Evolutionary conservation across 2,329 filamentous ascomycete genomes (phyloP), one percentile per base, ranked within the genome.

Genomic region (Talaromyces sp.): DNA sequence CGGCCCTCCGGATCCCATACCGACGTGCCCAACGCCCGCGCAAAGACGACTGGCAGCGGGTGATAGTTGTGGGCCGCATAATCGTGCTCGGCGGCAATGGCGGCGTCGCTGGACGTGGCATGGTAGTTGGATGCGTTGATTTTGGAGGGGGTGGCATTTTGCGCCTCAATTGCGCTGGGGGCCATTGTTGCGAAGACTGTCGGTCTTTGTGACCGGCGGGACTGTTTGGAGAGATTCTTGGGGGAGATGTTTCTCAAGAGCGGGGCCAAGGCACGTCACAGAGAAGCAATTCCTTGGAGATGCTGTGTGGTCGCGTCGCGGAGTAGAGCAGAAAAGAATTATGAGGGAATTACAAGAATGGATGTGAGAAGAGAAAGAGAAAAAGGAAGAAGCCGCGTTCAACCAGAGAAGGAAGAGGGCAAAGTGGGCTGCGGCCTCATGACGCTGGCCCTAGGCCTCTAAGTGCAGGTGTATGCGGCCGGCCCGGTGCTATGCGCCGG

Each of bases 11-110:
- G 95, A 73, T 99, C 95, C 93, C 95, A 99, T 61, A 98, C 95
- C 63, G 89, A 88, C 71, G 89, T 89, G 55, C 93, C 95, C 69
- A 88, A 84, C 49, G 92, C 95, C 66, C 87, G 86, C 60, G 93
- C 84, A 77, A 98, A 97, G 72, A 96, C 95, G 62, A 99, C 88
- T 46, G 95, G 95, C 2, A 99, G 85, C 17, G 95, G 95, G 78
- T 98, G 93, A 83, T 99, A 99, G 82, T 99, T 99, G 85, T 99
- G 95, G 55, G 95, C 95, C 55, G 95, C 95, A 76, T 86, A 93
- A 73, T 90, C 82, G 71, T 90, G 82, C 80, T 99, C 95, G 58
- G 87, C 80, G 58, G 86, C 80, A 74, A 97, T 96, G 69, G 95
- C 93, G 68, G 84, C 82, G 61, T 87, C 80, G 50, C 92, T 93